These are phyloP conservation scores for Septoria petroselini DNA, from an alignment of 2,329 filamentous ascomycete genomes.

Conservation along the genomic window DNA sequence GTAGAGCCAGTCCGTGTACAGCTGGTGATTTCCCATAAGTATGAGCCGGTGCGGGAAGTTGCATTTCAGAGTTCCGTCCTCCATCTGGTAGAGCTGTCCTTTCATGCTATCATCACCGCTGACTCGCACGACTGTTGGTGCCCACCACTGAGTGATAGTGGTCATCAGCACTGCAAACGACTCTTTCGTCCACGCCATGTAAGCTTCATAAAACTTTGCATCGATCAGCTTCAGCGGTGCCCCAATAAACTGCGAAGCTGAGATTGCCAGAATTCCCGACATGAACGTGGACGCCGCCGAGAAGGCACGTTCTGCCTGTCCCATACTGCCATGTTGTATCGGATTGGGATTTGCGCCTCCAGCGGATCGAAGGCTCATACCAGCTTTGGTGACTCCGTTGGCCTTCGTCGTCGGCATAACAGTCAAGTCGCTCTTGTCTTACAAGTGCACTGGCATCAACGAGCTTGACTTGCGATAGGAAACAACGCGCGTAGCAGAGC, in stretches of 20 bases:
- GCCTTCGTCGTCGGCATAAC: conserved; percentile 13
- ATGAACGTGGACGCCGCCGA: conserved; percentile 51
- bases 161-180: conserved; percentile 76
- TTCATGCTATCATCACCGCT: conserved; percentile 79
- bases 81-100: conserved; percentile 66
- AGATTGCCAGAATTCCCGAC: conserved; percentile 52
- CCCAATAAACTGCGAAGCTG: conserved; percentile 71
- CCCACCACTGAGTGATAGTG: conserved; percentile 81
- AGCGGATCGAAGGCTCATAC: conserved; percentile 43
- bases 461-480: too few relatives aligned
- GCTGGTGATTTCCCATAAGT: conserved; percentile 80
- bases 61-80: conserved; percentile 72
- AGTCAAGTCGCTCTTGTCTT: neutral
- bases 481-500: neutral
- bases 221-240: conserved; percentile 72
- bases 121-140: conserved; percentile 76
- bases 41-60: conserved; percentile 78
- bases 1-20: conserved; percentile 90
- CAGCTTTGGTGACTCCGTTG: conserved; percentile 35
- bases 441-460: too few relatives aligned
- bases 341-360: conserved; percentile 40
- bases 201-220: conserved; percentile 75
- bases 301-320: conserved; percentile 51
- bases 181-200: conserved; percentile 83
- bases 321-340: conserved; percentile 46